Base-by-base conservation (phyloP, 2,329 filamentous ascomycete species). In the Coleophoma crateriformis region DNA sequence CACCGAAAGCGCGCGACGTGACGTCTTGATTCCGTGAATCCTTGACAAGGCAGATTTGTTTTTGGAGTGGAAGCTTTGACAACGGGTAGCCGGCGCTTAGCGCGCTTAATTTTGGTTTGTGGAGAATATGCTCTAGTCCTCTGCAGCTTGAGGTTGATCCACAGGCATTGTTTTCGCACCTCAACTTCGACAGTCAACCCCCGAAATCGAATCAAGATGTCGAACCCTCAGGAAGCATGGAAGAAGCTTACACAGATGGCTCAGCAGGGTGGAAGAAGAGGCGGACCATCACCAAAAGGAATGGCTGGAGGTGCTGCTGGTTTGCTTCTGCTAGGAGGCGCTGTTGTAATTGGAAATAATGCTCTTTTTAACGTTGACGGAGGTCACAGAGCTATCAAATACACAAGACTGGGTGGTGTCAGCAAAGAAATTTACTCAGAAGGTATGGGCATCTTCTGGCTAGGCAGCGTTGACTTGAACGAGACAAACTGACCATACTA, bases 341-440 rank as follows among this genome's bases (percentile, higher is more conserved):
- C 76, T 54, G 68, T 73, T 53, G 68, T 79, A 55, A 58, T 81
- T 46, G 72, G 77, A 57, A 79, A 84, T 59, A 64, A 66, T 67
- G 78, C 82, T 41, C 74, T 86, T 5, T 86, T 86, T 75, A 86
- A 86, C 74, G 94, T 99, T 63, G 94, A 99, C 67, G 94, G 94
- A 85, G 94, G 94, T 74, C 94, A 97, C 72, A 86, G 94, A 67
- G 94, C 94, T 58, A 99, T 99, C 80, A 99, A 99, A 73, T 99
- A 99, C 76, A 90, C 87, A 62, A 86, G 91, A 68, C 64, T 96
- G 71, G 88, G 83, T 64, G 94, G 94, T 77, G 92, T 99, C 49
- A 86, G 88, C 78, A 91, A 91, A 74, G 90, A 97, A 66, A 99
- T 99, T 69, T 99, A 95, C 75, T 79, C 64, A 62, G 94, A 99